Percentiles rank a stretch among this genome's conserved stretches.
phyloP scores from a whole-genome alignment of 2,329 filamentous ascomycete species.

The Thelonectria discophora region DNA sequence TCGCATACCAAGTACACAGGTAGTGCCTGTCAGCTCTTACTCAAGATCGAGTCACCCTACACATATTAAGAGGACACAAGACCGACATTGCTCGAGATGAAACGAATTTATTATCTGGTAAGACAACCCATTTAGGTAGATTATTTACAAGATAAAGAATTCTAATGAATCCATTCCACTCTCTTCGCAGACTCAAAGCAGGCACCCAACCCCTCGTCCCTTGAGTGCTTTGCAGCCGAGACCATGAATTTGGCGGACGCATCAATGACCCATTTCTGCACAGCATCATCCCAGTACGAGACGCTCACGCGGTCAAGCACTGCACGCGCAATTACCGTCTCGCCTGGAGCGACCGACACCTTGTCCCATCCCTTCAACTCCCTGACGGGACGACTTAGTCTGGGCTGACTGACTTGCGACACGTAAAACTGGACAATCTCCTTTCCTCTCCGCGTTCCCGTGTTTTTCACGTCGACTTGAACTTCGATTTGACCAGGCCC shows the following conservation, averaged over 20 bases:
- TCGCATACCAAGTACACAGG: too few species aligned
- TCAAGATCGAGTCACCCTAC: too few species aligned
- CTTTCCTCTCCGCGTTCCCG: conserved; percentile 19
- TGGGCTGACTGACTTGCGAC: conserved; percentile 10
- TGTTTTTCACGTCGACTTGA: conserved; percentile 29
- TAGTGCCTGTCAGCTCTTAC: too few species aligned
- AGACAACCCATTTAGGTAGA: too few species aligned
- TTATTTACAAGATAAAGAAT: too few species aligned
- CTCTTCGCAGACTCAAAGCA: conserved; percentile 7
- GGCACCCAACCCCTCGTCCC: conserved; percentile 13
- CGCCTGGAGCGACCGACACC: conserved; percentile 11
- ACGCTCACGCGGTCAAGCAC: conserved; percentile 26
- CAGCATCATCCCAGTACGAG: conserved; percentile 29
- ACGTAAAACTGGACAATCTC: conserved; percentile 32
- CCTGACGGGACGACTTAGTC: conserved; percentile 16
- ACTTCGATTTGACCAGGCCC: conserved; percentile 10
- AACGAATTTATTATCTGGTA: too few species aligned
- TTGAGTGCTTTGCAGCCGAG: conserved; percentile 25
- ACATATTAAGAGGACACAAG: too few species aligned
- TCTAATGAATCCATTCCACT: conserved; percentile 25
- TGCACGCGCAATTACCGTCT: conserved; percentile 23
- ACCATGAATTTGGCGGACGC: conserved; percentile 23
- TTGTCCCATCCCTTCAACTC: conserved; percentile 34
- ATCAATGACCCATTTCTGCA: conserved; percentile 29
- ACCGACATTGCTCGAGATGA: too few species aligned